Conservation (phyloP, 441 rosid genomes). For the Euphorbia schlechtendalii region DNA sequence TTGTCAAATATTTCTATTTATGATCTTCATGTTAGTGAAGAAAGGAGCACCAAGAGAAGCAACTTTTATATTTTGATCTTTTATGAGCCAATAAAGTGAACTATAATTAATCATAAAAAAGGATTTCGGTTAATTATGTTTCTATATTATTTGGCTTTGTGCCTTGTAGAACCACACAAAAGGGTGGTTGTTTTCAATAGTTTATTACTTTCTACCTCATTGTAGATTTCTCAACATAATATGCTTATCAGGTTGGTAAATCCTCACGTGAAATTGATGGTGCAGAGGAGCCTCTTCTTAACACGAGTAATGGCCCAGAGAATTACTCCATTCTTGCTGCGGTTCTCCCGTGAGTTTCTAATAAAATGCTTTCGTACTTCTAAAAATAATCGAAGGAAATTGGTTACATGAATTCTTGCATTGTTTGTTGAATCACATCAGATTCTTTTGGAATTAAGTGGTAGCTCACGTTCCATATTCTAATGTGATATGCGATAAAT, state of each 20-base stretch:
- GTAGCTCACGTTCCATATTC: not conserved
- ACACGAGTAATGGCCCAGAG: conserved; percentile 45
- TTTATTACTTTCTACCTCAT: not conserved
- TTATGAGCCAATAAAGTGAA: not conserved
- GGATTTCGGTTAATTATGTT: too few species aligned
- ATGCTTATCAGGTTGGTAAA: conserved; percentile 43
- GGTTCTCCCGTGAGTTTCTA: conserved; percentile 58
- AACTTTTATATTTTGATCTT: not conserved
- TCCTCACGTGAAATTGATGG: conserved; percentile 56
- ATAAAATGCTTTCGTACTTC: not conserved
- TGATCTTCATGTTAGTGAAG: not conserved
- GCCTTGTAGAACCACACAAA: not conserved
- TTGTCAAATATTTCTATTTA: not conserved
- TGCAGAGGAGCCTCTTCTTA: conserved; percentile 59
- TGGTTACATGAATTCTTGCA: not conserved
- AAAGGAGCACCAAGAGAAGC: not conserved
- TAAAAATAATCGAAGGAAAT: not conserved
- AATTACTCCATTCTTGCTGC: conserved; percentile 59
- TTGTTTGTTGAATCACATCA: not conserved
- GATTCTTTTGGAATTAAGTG: not conserved
- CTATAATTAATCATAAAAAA: not conserved
- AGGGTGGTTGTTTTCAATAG: not conserved
- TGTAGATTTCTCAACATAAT: not conserved
- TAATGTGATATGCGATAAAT: not conserved
- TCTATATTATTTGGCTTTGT: not conserved